Evolutionary conservation across 139 green algal genomes (phyloP), one percentile per base, ranked within the genome.

Genomic region (Marvania coccoides): DNA sequence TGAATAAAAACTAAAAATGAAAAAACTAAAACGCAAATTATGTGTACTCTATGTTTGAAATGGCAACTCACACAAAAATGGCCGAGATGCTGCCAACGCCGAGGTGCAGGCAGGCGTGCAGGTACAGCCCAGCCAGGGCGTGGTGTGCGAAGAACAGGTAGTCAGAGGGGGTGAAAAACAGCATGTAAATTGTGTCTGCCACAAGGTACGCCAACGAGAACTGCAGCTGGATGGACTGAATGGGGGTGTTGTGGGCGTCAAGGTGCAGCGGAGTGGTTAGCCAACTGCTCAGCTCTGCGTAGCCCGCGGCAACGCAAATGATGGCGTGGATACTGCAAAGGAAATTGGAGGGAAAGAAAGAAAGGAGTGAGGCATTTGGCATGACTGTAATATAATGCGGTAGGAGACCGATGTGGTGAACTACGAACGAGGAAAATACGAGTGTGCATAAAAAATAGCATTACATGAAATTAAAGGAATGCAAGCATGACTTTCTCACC

Each of bases 141-240:
- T 79, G 72, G 38, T 79, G 72, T 0, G 67, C 53, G 3, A 79
- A 53, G 31, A 74, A 79, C 19, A 79, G 29, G 4, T 34, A 35
- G 35, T 74, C 65, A 33, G 36, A 31, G 19, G 58, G 55, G 7
- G 39, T 19, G 53, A 70, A 78, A 15, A 47, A 45, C 19, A 74
- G 19, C 28, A 74, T 33, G 58, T 67, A 71, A 9, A 74, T 46
- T 23, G 70, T 29, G 54, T 79, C 72, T 14, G 72, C 48, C 6
- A 63, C 6, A 45, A 79, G 61, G 58, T 79, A 79, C 6, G 48
- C 72, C 23, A 74, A 33, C 6, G 59, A 71, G 28, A 74, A 75
- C 38, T 79, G 45, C 7, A 67, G 29, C 24, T 71, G n/a, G 30
- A 62, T 38, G 10, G 53, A 56, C 58, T 79, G 72, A 34, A 57